A percentile compares a stretch with the other conserved stretches of the same genome.
These are phyloP conservation scores for Globisporangium heterothallicum DNA, from an alignment of 352 stramenopile genomes.

Conservation along the genomic window DNA sequence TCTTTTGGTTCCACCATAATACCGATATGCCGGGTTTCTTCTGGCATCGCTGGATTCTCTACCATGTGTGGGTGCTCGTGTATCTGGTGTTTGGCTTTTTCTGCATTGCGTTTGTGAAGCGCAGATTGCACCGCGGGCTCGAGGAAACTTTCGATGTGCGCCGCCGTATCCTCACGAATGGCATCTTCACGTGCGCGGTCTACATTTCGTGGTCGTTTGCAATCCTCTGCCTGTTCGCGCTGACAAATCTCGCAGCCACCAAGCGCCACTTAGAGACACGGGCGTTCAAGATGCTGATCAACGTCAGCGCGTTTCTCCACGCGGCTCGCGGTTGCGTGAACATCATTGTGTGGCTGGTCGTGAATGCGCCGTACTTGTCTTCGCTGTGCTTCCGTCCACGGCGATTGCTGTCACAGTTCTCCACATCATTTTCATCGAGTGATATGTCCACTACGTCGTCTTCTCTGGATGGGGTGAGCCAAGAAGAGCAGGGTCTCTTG, in stretches of 20 bases:
- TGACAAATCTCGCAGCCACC: slow-evolving; percentile 42
- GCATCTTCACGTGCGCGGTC: slow-evolving; percentile 72
- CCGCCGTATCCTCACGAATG: slow-evolving; percentile 67
- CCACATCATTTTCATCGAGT: slow-evolving; percentile 10
- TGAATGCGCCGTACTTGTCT: slow-evolving; percentile 61
- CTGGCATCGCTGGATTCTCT: slow-evolving; percentile 78
- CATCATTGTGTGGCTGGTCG: slow-evolving; percentile 83
- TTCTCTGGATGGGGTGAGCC: background rate
- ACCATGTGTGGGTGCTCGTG: slow-evolving; percentile 72
- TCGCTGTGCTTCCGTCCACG: slow-evolving; percentile 16
- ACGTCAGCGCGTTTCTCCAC: slow-evolving; percentile 76
- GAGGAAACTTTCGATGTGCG: slow-evolving; percentile 86
- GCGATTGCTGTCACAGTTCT: background rate
- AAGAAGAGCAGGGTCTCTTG: slow-evolving; percentile 25
- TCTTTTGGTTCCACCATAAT: slow-evolving; percentile 85
- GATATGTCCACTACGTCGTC: slow-evolving; percentile 4
- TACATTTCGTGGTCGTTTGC: slow-evolving; percentile 84
- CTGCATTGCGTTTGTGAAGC: slow-evolving; percentile 75
- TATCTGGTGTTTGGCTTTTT: slow-evolving; percentile 72
- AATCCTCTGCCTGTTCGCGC: slow-evolving; percentile 60
- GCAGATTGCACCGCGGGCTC: slow-evolving; percentile 60
- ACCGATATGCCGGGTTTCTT: slow-evolving; percentile 72
- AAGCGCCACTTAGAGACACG: slow-evolving; percentile 31
- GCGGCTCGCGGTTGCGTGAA: slow-evolving; percentile 72
- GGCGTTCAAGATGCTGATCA: slow-evolving; percentile 56